phyloP scores from a whole-genome alignment of 306 rosid genomes.

The Malus asiatica region DNA sequence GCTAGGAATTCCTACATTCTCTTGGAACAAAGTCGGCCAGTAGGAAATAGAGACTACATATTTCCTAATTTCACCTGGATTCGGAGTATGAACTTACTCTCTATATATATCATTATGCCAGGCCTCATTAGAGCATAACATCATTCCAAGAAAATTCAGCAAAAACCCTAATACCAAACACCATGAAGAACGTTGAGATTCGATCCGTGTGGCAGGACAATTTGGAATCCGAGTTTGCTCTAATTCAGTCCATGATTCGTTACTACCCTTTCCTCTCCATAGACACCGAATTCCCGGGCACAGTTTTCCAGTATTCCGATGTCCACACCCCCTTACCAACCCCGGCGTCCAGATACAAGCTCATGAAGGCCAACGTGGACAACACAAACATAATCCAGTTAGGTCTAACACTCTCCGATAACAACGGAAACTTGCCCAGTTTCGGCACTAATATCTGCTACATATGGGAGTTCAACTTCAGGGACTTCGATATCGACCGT shows the following conservation, averaged over 20 bases:
- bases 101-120: no score
- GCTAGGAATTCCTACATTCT: not conserved
- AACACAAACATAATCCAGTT: conserved; percentile 5
- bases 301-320: not conserved
- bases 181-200: not conserved
- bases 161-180: not conserved
- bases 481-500: not conserved
- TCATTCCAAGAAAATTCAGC: not conserved
- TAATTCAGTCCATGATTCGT: not conserved
- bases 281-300: conserved; percentile 18
- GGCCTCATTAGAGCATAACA: not conserved
- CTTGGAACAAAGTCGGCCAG: not conserved
- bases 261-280: not conserved
- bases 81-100: not conserved
- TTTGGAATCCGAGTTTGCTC: not conserved
- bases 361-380: conserved; percentile 4
- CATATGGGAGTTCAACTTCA: conserved; percentile 12
- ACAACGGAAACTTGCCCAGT: not conserved
- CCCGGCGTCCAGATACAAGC: not conserved
- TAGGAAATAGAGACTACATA: no score
- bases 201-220: not conserved
- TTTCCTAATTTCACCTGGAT: not conserved
- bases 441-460: not conserved
- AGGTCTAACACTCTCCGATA: not conserved
- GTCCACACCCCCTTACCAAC: not conserved